phyloP scores from a whole-genome alignment of 2,329 filamentous ascomycete species.

The Coniochaeta hoffmannii region DNA sequence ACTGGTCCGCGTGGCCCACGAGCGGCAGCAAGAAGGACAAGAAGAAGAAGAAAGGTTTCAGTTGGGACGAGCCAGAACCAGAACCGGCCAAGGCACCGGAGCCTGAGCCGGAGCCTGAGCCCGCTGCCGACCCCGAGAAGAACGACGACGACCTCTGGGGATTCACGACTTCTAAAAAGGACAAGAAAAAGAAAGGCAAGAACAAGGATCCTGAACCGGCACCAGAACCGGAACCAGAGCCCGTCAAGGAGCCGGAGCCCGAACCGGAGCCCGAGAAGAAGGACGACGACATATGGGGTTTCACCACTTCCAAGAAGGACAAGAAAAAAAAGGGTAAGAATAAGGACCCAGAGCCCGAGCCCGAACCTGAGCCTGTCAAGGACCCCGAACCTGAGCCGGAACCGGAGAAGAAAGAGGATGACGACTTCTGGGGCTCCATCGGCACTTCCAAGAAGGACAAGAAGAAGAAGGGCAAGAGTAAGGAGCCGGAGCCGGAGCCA shows the following conservation, averaged over 20 bases:
- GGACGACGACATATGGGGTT: constrained; percentile 16
- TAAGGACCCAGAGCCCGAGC: constrained; percentile 21
- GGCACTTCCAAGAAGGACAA: constrained; percentile 20
- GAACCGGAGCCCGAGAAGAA: constrained; percentile 17
- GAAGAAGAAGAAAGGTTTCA: constrained; percentile 7
- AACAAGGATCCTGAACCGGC: constrained; percentile 19
- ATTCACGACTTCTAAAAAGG: constrained; percentile 29
- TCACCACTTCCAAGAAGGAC: constrained; percentile 26
- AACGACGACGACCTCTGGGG: constrained; percentile 17
- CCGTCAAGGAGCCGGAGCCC: constrained; percentile 11
- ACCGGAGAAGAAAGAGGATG: constrained; percentile 22
- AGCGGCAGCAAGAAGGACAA: constrained; percentile 17
- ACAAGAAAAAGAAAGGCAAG: constrained; percentile 31
- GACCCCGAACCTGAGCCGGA: constrained; percentile 20
- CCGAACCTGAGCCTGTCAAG: constrained; percentile 22
- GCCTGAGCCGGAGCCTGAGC: constrained; percentile 5
- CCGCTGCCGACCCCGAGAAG: constrained; percentile 17
- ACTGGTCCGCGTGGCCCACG: background rate
- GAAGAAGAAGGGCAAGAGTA: constrained; percentile 41
- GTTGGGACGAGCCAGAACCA: constrained; percentile 1
- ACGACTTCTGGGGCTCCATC: constrained; percentile 16
- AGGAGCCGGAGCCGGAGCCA: constrained; percentile 26
- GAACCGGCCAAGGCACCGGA: constrained; percentile 9
- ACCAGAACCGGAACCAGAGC: constrained; percentile 26
- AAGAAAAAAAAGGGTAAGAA: constrained; percentile 18